A percentile compares a stretch with the other conserved stretches of the same genome.
These are phyloP conservation scores for Fusarium euwallaceae DNA, from an alignment of 2,329 filamentous ascomycete species.

Conservation along the genomic window DNA sequence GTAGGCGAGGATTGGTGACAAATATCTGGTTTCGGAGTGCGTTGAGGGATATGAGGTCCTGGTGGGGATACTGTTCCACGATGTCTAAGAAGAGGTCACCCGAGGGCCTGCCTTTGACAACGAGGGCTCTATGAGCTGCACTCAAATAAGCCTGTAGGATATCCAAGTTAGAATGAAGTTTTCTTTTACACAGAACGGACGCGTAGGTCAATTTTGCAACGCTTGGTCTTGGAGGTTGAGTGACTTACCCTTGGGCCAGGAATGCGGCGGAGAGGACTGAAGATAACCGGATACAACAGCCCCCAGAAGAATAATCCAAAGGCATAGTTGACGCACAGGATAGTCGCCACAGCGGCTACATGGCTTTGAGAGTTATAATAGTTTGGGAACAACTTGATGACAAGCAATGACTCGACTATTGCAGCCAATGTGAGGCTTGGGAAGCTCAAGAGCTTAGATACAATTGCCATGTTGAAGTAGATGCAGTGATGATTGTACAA, in stretches of 20 bases:
- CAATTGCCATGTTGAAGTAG: slow-evolving; percentile 21
- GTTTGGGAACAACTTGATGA: slow-evolving; percentile 45
- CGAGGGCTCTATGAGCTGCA: slow-evolving; percentile 27
- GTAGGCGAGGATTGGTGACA: slow-evolving; percentile 40
- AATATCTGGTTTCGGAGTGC: slow-evolving; percentile 32
- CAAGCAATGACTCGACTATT: slow-evolving; percentile 44
- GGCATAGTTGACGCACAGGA: slow-evolving; percentile 38
- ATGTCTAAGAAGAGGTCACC: slow-evolving; percentile 46
- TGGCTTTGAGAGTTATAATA: slow-evolving; percentile 34
- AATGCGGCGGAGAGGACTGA: slow-evolving; percentile 42
- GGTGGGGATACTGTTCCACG: slow-evolving; percentile 39
- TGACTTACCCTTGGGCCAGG: slow-evolving; percentile 39
- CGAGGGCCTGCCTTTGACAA: slow-evolving; percentile 38
- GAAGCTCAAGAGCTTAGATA: slow-evolving; percentile 31
- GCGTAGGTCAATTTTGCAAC: neutral
- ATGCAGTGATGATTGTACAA: neutral
- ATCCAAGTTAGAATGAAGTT: neutral
- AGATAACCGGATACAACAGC: slow-evolving; percentile 33
- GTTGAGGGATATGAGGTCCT: slow-evolving; percentile 43
- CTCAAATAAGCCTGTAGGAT: slow-evolving; percentile 32
- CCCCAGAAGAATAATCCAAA: slow-evolving; percentile 37
- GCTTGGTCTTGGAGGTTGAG: neutral
- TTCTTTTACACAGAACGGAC: neutral
- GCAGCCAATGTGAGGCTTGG: slow-evolving; percentile 35
- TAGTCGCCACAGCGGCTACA: slow-evolving; percentile 13